Evolutionary conservation across 768 basidiomycete species (phyloP).

Genomic region (Calocybe indica): DNA sequence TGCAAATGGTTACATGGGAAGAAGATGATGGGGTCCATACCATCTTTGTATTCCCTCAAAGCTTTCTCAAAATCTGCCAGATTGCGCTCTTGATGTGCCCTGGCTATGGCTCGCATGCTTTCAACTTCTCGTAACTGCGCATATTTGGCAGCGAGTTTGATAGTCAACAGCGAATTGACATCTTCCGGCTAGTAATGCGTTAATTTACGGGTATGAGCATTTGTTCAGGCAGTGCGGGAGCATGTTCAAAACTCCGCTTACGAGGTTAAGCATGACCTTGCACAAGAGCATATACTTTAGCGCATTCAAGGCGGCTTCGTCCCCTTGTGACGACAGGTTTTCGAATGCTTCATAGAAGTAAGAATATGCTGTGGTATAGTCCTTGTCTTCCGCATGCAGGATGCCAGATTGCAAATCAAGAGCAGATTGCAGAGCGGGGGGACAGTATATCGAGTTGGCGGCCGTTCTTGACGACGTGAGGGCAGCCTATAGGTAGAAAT

Average conservation of each 20-base stretch:
- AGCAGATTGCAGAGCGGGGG: constrained; percentile 34
- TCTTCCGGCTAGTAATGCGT: constrained; percentile 74
- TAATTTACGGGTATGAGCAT: background rate
- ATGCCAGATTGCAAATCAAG: constrained; percentile 60
- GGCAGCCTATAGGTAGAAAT: constrained; percentile 55
- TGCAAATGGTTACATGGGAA: background rate
- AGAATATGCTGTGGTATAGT: constrained; percentile 94
- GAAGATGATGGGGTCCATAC: constrained; percentile 26
- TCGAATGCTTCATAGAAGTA: constrained; percentile 99
- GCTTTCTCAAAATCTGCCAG: constrained; percentile 87
- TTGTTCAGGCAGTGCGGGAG: background rate
- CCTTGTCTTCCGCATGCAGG: constrained; percentile 94
- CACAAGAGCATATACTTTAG: constrained; percentile 98
- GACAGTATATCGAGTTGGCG: constrained; percentile 92
- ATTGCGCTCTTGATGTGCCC: constrained; percentile 89
- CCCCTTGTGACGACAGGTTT: constrained; percentile 73
- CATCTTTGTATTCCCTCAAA: constrained; percentile 79
- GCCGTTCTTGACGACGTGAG: constrained; percentile 89
- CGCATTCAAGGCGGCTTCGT: constrained; percentile 71
- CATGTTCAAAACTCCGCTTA: constrained; percentile 28
- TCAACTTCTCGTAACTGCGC: constrained; percentile 86
- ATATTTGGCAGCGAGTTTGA: constrained; percentile 87
- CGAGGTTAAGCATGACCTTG: constrained; percentile 96
- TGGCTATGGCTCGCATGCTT: constrained; percentile 92
- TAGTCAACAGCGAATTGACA: constrained; percentile 76